Percentiles rank a stretch among this genome's conserved stretches.
Evolutionary conservation across 257 asterid species (phyloP).

Genomic region (Echium plantagineum): DNA sequence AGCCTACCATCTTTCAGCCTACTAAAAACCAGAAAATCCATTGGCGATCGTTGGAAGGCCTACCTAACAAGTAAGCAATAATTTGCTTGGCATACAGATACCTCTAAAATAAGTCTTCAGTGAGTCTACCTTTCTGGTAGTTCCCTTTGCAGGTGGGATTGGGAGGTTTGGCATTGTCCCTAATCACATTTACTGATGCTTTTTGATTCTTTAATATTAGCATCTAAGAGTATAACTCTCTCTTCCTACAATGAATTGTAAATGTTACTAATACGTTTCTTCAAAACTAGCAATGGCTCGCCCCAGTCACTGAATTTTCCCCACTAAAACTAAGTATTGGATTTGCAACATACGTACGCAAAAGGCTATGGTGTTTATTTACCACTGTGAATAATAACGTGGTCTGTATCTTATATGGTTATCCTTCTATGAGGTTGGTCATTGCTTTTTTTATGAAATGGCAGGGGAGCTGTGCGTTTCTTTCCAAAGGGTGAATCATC

Average conservation of each 20-base stretch:
- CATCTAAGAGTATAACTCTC: too few relatives aligned
- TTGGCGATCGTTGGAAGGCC: constrained; percentile 94
- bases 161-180: neutral
- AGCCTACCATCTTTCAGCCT: constrained; percentile 42
- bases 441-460: constrained; percentile 8
- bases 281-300: too few relatives aligned
- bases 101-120: too few relatives aligned
- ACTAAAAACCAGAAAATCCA: constrained; percentile 85
- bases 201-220: neutral
- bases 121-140: too few relatives aligned
- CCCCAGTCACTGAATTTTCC: too few relatives aligned
- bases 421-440: neutral
- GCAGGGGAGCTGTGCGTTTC: constrained; percentile 96
- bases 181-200: neutral
- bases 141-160: neutral
- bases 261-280: too few relatives aligned
- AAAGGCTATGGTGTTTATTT: too few relatives aligned
- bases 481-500: constrained; percentile 72
- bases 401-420: too few relatives aligned
- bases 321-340: too few relatives aligned
- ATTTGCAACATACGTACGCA: too few relatives aligned
- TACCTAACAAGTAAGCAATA: constrained; percentile 63
- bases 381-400: too few relatives aligned
- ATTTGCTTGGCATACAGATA: neutral
- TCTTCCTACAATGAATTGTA: neutral